These are phyloP conservation scores for Pseudoneurospora amorphoporcata DNA, from an alignment of 495 filamentous ascomycete genomes.

Conservation along the genomic window DNA sequence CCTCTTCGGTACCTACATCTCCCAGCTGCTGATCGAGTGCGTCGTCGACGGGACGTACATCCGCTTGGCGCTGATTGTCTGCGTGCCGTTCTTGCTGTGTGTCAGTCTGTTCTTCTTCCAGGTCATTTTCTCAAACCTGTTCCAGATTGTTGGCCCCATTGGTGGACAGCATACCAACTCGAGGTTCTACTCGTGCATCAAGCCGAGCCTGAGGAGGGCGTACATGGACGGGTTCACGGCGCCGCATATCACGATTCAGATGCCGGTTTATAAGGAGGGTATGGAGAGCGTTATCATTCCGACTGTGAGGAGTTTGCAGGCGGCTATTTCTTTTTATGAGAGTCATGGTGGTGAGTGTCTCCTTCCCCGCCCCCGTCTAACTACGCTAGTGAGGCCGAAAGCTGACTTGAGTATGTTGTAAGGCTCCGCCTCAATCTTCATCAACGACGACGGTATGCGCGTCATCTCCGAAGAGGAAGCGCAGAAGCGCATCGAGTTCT, in stretches of 20 bases:
- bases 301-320: conserved; percentile 52
- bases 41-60: conserved; percentile 46
- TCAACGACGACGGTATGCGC: conserved; percentile 67
- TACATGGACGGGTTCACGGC: conserved; percentile 23
- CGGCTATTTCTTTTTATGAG: conserved; percentile 61
- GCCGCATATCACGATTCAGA: conserved; percentile 57
- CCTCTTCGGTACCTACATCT: conserved; percentile 49
- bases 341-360: conserved; percentile 43
- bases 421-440: conserved; percentile 59
- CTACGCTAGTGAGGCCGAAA: neutral
- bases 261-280: conserved; percentile 60
- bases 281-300: conserved; percentile 49
- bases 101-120: conserved; percentile 64
- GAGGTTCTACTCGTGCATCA: conserved; percentile 57
- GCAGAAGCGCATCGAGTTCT: conserved; percentile 49
- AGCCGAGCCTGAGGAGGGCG: conserved; percentile 44
- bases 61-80: conserved; percentile 46
- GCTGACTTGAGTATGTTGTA: neutral
- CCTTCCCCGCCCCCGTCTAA: neutral
- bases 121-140: conserved; percentile 57
- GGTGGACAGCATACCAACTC: conserved; percentile 55
- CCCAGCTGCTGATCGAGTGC: conserved; percentile 51
- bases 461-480: conserved; percentile 50
- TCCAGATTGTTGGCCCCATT: conserved; percentile 59
- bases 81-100: conserved; percentile 57